phyloP scores from a whole-genome alignment of 495 filamentous ascomycete species.

The Geopyxis carbonaria region DNA sequence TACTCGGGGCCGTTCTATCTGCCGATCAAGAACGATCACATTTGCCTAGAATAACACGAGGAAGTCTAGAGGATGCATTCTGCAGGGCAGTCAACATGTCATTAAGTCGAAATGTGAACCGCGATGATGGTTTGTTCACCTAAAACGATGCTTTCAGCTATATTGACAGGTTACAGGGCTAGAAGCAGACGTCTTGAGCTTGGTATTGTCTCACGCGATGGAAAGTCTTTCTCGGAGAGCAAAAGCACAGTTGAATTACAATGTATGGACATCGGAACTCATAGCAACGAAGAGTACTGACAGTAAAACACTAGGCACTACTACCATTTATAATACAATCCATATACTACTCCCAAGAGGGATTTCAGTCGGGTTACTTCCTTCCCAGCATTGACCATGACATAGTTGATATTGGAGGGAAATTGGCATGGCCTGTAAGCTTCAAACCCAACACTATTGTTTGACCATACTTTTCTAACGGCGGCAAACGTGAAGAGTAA shows the following conservation, averaged over 20 bases:
- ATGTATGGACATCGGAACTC: too few species aligned
- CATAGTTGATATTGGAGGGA: constrained; percentile 44
- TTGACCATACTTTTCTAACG: constrained; percentile 6
- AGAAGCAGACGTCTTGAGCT: constrained; percentile 22
- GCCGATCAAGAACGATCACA: constrained; percentile 50
- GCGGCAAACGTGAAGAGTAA: too few species aligned
- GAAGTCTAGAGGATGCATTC: constrained; percentile 59
- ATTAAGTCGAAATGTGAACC: constrained; percentile 33
- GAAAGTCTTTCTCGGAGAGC: constrained; percentile 23
- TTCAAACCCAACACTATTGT: background rate
- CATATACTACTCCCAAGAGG: constrained; percentile 51
- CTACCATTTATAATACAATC: constrained; percentile 53
- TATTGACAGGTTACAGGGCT: constrained; percentile 14
- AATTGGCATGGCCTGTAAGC: constrained; percentile 56
- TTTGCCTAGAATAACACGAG: constrained; percentile 43
- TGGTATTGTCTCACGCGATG: constrained; percentile 23
- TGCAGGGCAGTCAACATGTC: constrained; percentile 65
- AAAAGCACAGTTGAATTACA: constrained; percentile 46
- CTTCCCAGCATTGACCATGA: constrained; percentile 61
- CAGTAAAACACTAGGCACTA: constrained; percentile 31
- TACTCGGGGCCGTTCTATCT: constrained; percentile 64
- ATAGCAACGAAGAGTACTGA: background rate
- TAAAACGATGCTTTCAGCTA: too few species aligned
- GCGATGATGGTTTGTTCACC: too few species aligned
- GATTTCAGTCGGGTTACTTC: constrained; percentile 70